Evolutionary conservation across 2,329 filamentous ascomycete species (phyloP).

Genomic region (Scolecobasidium constrictum): DNA sequence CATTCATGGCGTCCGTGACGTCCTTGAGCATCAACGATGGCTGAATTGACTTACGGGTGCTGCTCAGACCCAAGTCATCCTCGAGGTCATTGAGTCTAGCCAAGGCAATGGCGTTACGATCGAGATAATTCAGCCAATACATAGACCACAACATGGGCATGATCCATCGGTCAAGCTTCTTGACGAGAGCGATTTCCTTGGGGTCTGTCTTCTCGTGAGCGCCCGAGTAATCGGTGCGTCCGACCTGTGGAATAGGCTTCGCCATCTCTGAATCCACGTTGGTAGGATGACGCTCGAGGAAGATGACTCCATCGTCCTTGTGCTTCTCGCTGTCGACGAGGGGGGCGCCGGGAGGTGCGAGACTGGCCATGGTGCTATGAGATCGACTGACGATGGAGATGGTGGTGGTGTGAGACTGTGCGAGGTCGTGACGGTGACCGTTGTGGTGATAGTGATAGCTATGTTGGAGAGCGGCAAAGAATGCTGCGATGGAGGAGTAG

Average conservation of each 20-base stretch:
- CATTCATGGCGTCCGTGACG: no score
- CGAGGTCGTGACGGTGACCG: no score
- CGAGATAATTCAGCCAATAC: conserved; percentile 30
- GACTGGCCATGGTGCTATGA: no score
- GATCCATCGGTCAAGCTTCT: conserved; percentile 8
- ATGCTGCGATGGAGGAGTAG: background rate
- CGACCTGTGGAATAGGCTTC: background rate
- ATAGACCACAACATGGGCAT: conserved; percentile 14
- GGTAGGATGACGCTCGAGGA: background rate
- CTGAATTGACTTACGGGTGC: conserved; percentile 23
- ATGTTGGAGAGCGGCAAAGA: background rate
- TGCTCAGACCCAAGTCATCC: conserved; percentile 41
- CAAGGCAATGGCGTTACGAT: conserved; percentile 54
- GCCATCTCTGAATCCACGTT: background rate
- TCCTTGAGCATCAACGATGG: no score
- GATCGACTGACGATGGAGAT: no score
- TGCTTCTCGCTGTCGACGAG: no score
- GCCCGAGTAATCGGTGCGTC: background rate
- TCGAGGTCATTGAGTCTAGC: conserved; percentile 53
- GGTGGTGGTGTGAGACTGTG: no score
- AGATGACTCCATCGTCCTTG: background rate
- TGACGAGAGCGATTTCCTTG: conserved; percentile 5
- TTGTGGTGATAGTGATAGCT: no score
- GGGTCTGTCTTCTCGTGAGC: conserved; percentile 1
- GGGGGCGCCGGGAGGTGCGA: no score